Evolutionary conservation across 257 asterid species (phyloP).

Genomic region (Echites panduratus): DNA sequence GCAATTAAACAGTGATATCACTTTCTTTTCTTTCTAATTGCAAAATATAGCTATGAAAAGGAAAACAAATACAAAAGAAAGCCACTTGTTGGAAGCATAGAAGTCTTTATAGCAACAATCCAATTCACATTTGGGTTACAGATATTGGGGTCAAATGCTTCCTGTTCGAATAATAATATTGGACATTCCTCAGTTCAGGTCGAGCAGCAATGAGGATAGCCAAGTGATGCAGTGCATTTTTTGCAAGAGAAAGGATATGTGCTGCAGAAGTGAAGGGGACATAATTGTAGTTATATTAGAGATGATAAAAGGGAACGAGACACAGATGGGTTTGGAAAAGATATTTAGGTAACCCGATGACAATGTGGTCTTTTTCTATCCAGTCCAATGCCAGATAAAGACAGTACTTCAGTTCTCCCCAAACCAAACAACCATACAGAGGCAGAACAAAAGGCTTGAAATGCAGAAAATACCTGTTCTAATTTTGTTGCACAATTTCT

Average conservation of each 20-base stretch:
- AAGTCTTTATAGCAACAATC: neutral
- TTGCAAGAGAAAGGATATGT: neutral
- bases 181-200: neutral
- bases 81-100: neutral
- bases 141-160: neutral
- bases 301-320: neutral
- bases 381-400: neutral
- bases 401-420: neutral
- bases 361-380: neutral
- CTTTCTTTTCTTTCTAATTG: neutral
- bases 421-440: too few relatives aligned
- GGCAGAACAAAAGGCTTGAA: neutral
- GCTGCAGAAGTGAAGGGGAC: neutral
- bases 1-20: neutral
- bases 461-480: constrained; percentile 40
- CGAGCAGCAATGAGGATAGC: neutral
- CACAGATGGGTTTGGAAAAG: neutral
- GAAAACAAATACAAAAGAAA: neutral
- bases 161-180: neutral
- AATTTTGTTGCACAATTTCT: constrained; percentile 39
- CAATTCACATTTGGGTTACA: neutral
- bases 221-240: neutral
- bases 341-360: neutral
- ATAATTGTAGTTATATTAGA: neutral
- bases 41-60: neutral